Evolutionary conservation across 2,329 filamentous ascomycete species (phyloP), one percentile per base, ranked within the genome.

Genomic region (Periconia sp.): DNA sequence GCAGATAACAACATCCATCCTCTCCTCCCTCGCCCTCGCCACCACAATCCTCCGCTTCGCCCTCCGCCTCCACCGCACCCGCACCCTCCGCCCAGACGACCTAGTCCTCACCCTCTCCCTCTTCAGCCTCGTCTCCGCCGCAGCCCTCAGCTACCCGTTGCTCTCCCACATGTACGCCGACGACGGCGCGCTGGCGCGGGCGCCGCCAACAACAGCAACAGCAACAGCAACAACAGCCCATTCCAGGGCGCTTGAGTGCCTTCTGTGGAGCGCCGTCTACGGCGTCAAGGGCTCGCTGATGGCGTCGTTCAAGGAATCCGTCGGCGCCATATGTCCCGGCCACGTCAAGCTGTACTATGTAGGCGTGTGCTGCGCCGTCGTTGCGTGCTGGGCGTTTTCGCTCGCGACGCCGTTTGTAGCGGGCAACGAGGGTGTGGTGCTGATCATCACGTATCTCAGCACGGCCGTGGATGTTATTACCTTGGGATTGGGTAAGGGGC

Each of bases 261-360:
- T 40, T 4, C 10, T 34, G 11, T 33, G 38, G 28, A 40, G 28
- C 3, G 18, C 15, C 16, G 34, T 40, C 8, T 40, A 33, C 29
- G 21, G 19, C 12, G n/a, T 18, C 18, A 40, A 40, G 22, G n/a
- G 25, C 23, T 40, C 38, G 15, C 18, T 34, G 13, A 11, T 40
- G 4, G 4, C 15, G n/a, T 40, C 25, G 28, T 34, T 40, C 24
- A 12, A 21, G 24, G 6, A 33, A 15, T 34, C 19, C 13, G 19
- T 33, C 4, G n/a, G 6, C 13, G 17, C 16, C 4, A 17, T 17
- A 21, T 12, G 8, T 13, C 12, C 10, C 10, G 15, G 10, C 4
- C 9, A 11, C 5, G 19, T 18, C 3, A 30, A 22, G 16, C 9
- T n/a, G 25, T 31, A 30, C 31, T 39, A 19, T 15, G n/a, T 29